Conservation (phyloP, 73 alveolate genomes). For the Halteria grandinella region DNA sequence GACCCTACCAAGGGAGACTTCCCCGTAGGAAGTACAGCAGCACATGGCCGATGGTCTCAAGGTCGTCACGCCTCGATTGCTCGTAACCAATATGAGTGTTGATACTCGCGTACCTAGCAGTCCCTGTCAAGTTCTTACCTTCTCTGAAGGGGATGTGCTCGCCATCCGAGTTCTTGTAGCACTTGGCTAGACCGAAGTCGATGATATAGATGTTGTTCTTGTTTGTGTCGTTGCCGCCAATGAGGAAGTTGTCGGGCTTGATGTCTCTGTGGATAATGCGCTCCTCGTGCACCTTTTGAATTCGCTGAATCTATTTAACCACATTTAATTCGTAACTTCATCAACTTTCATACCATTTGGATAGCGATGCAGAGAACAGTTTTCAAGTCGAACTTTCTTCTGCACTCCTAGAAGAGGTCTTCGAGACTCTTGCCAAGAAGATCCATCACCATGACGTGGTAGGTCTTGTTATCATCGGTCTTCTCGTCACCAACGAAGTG, state of each 20-base stretch:
- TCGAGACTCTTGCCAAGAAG: slow-evolving; percentile 96
- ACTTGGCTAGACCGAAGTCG: slow-evolving; percentile 78
- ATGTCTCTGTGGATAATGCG: slow-evolving; percentile 66
- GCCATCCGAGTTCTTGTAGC: slow-evolving; percentile 67
- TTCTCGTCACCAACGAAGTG: slow-evolving; percentile 49
- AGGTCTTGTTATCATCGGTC: slow-evolving; percentile 72
- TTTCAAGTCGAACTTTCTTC: slow-evolving; percentile 87
- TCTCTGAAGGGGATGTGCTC: slow-evolving; percentile 79
- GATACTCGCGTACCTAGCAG: slow-evolving; percentile 76
- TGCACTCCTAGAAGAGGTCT: slow-evolving; percentile 89
- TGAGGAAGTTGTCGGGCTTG: slow-evolving; percentile 66
- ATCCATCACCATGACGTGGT: slow-evolving; percentile 93
- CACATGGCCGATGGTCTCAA: slow-evolving; percentile 87
- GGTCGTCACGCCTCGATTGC: slow-evolving; percentile 83
- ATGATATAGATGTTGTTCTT: slow-evolving; percentile 58
- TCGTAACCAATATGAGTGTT: slow-evolving; percentile 75
- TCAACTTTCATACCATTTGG: slow-evolving; percentile 67
- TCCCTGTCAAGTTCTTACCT: slow-evolving; percentile 75
- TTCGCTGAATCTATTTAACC: slow-evolving; percentile 53
- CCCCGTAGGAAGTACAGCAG: slow-evolving; percentile 88
- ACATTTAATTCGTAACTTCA: not conserved
- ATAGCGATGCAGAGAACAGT: slow-evolving; percentile 86
- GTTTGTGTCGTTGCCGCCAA: slow-evolving; percentile 20
- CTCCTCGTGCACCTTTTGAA: slow-evolving; percentile 63
- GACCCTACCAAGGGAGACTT: slow-evolving; percentile 89